Conservation (phyloP, 23 red algal species). For the Chondrus crispus region DNA sequence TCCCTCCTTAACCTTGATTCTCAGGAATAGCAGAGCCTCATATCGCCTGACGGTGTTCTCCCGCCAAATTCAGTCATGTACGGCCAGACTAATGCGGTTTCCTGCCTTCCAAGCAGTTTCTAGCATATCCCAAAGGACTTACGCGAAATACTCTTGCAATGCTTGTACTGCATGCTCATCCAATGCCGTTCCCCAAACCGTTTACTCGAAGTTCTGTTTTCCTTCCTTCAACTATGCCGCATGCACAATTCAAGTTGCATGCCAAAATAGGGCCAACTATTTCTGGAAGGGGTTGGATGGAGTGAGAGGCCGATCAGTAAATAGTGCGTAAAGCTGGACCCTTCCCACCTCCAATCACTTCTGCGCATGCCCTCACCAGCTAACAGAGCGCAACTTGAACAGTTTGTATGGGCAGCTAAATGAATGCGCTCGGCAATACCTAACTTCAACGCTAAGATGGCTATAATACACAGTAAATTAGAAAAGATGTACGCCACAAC, state of each 20-base stretch:
- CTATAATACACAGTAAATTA: not conserved
- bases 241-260: not conserved
- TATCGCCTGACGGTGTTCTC: not conserved
- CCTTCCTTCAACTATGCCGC: not conserved
- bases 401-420: not conserved
- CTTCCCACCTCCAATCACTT: not conserved
- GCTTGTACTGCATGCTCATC: too few species aligned
- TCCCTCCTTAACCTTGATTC: too few species aligned
- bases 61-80: conserved; percentile 11
- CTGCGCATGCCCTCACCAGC: not conserved
- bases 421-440: not conserved
- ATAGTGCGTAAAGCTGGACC: not conserved
- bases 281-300: not conserved
- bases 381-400: not conserved
- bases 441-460: not conserved
- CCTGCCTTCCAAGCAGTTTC: too few species aligned
- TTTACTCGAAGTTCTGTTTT: too few species aligned
- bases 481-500: not conserved
- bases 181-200: too few species aligned
- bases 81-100: not conserved
- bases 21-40: not conserved
- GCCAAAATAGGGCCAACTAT: not conserved
- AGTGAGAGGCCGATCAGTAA: not conserved
- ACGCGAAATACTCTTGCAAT: too few species aligned
- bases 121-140: too few species aligned